These are phyloP conservation scores for Hippophae gyantsensis DNA, from an alignment of 306 rosid genomes.

Conservation along the genomic window DNA sequence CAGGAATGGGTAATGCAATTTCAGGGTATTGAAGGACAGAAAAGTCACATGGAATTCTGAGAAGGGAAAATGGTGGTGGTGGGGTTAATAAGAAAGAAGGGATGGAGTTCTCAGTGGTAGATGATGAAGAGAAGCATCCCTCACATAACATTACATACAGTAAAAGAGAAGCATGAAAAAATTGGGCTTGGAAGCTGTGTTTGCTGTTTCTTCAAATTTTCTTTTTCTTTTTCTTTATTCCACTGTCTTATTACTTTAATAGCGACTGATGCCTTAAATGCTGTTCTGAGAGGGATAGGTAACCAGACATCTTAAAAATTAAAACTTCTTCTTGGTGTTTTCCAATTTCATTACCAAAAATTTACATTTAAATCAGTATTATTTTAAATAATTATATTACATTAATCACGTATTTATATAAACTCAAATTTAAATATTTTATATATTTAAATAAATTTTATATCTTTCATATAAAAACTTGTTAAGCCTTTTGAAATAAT, in stretches of 20 bases:
- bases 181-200: constrained; percentile 35
- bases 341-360: too few species aligned
- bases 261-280: background rate
- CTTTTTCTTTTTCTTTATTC: constrained; percentile 1
- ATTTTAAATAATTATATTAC: too few species aligned
- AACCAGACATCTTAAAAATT: too few species aligned
- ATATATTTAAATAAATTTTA: too few species aligned
- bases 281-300: too few species aligned
- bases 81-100: constrained; percentile 59
- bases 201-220: constrained; percentile 69
- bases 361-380: too few species aligned
- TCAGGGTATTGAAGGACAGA: constrained; percentile 33
- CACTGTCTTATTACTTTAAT: background rate
- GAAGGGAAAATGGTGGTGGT: constrained; percentile 29
- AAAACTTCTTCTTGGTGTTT: too few species aligned
- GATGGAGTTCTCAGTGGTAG: constrained; percentile 72
- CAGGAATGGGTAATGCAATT: constrained; percentile 18
- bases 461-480: too few species aligned
- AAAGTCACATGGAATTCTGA: constrained; percentile 31
- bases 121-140: constrained; percentile 38
- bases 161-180: constrained; percentile 52
- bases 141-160: constrained; percentile 31
- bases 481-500: too few species aligned
- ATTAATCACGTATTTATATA: too few species aligned
- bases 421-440: too few species aligned